Percentiles rank a stretch among this genome's conserved stretches.
Conservation (phyloP, 2,329 filamentous ascomycete species). For the Apiospora rasikravindrae region DNA sequence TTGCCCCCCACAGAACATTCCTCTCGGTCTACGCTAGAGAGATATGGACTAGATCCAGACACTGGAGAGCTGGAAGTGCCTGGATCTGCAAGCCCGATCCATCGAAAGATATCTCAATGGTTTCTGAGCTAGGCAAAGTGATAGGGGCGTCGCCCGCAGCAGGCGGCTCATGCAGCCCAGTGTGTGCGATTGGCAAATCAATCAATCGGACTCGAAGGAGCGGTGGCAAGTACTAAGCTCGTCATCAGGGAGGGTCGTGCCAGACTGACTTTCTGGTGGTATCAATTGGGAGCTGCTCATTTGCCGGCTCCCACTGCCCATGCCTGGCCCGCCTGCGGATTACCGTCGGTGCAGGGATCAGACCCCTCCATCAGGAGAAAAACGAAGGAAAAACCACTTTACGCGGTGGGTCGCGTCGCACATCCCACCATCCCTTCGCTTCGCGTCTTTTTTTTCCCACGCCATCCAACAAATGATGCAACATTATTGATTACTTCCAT, state of each 20-base stretch:
- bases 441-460: constrained; percentile 30
- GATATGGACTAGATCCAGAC: neutral
- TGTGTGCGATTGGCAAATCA: constrained; percentile 18
- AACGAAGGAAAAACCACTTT: constrained; percentile 40
- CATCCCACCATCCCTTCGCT: constrained; percentile 36
- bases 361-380: constrained; percentile 24
- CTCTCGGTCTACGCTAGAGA: neutral
- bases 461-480: constrained; percentile 31
- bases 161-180: neutral
- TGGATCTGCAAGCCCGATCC: constrained; percentile 10
- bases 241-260: neutral
- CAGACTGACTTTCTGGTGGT: constrained; percentile 1
- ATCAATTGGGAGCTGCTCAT: neutral
- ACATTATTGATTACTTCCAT: constrained; percentile 29
- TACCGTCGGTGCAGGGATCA: constrained; percentile 31
- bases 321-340: neutral
- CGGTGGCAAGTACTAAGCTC: neutral
- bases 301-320: neutral
- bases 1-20: neutral
- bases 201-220: constrained; percentile 1
- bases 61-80: constrained; percentile 10
- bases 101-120: neutral
- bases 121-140: neutral
- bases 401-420: constrained; percentile 42
- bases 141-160: constrained; percentile 14